phyloP scores from a whole-genome alignment of 805 yeast species.

The Metschnikowia chrysomelidarum region DNA sequence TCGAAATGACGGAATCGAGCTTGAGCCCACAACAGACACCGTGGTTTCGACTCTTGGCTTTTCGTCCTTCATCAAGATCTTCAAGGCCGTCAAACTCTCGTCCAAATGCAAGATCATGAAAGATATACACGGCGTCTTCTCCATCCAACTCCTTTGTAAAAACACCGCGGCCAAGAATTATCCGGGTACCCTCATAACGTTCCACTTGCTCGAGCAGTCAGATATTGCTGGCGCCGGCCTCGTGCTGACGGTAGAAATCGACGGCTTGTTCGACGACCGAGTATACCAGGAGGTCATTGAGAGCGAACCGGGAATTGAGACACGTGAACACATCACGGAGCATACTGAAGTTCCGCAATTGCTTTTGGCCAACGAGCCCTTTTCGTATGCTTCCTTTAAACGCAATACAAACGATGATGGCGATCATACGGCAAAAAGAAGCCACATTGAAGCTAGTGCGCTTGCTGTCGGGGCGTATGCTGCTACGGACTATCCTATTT shows the following conservation, averaged over 20 bases:
- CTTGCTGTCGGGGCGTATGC: not conserved
- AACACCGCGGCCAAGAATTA: conserved; percentile 26
- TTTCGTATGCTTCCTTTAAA: conserved; percentile 15
- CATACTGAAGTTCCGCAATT: not conserved
- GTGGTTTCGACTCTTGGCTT: conserved; percentile 33
- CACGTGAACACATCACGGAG: not conserved
- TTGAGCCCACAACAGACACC: conserved; percentile 20
- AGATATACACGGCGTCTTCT: conserved; percentile 35
- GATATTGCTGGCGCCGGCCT: conserved; percentile 17
- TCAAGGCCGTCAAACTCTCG: conserved; percentile 37
- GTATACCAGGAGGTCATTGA: conserved; percentile 24
- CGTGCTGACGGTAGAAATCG: conserved; percentile 15
- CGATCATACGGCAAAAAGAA: conserved; percentile 1
- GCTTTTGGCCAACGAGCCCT: conserved; percentile 5
- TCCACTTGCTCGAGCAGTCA: conserved; percentile 37
- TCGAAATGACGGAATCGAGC: conserved; percentile 16
- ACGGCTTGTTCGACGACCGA: conserved; percentile 28
- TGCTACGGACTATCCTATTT: conserved; percentile 1
- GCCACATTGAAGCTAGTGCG: not conserved
- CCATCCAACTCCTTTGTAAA: conserved; percentile 39
- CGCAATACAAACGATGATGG: not conserved
- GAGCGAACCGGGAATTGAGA: conserved; percentile 7
- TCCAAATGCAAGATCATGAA: conserved; percentile 39
- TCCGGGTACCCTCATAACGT: conserved; percentile 38
- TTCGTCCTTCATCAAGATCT: conserved; percentile 30